Evolutionary conservation across 2,329 filamentous ascomycete species (phyloP), one percentile per base, ranked within the genome.

Genomic region (Diplodia corticola): DNA sequence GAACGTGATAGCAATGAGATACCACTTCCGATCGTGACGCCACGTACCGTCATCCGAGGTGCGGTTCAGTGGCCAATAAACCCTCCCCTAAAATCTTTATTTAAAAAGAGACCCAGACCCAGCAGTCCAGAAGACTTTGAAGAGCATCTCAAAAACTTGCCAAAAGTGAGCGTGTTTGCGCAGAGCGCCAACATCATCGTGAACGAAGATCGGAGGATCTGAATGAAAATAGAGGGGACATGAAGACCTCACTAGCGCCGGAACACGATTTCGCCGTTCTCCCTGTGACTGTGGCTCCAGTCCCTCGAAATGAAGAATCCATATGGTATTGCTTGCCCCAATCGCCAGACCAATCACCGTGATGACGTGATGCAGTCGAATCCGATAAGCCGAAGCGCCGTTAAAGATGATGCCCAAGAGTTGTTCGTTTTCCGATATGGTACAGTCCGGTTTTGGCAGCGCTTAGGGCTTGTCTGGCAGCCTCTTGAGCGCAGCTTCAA

Each of bases 401-500:
- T 65, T 65, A 20, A 49, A 65, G 63, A 65, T 65, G 40, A 65
- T 65, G 51, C 40, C 63, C 51, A 57, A 55, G 51, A 48, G 63
- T 48, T 40, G 63, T 65, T 50, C 37, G 40, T 54, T 65, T 55
- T 54, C 24, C 44, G 17, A 13, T 64, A 65, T 65, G 63, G 55
- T 65, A 65, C 63, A 65, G n/a, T 54, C 37, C 22, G 35, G n/a
- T 12, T 40, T 24, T 26, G 26, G 30, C 5, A 28, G 37, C 50
- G 40, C 35, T 48, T n/a, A 46, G 9, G 51, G n/a, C 28, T 65
- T 65, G 40, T 77, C 75, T 6, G 78, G 77, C 28, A 83, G 69
- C 61, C 80, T 80, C 73, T 80, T 78, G 63, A 84, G 76, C 5
- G 81, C 81, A 46, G 78, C 75, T 74, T 97, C 91, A 72, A 98